Conservation (phyloP, 2,329 filamentous ascomycete species). For the Zymoseptoria ardabiliae region DNA sequence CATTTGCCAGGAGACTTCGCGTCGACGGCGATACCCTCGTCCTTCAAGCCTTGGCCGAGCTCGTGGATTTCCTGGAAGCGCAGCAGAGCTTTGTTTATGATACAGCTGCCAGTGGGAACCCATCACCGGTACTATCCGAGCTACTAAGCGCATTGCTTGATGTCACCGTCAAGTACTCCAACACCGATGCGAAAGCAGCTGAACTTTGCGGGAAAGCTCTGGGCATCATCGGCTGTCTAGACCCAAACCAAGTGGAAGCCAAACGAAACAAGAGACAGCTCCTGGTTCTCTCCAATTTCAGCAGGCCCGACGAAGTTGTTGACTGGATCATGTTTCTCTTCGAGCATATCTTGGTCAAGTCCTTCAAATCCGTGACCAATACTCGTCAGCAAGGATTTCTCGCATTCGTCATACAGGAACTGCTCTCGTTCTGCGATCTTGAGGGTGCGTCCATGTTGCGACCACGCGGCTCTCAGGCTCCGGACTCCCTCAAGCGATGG, state of each 20-base stretch:
- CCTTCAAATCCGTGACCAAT: constrained; percentile 85
- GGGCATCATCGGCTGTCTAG: constrained; percentile 82
- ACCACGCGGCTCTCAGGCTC: constrained; percentile 48
- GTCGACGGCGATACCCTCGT: constrained; percentile 86
- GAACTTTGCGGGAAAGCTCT: constrained; percentile 72
- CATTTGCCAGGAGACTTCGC: constrained; percentile 65
- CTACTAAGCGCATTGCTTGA: constrained; percentile 76
- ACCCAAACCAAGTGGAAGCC: constrained; percentile 80
- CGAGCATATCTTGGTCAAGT: constrained; percentile 79
- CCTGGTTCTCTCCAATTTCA: constrained; percentile 81
- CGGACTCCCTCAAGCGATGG: constrained; percentile 66
- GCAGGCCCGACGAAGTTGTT: constrained; percentile 65
- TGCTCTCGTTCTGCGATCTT: constrained; percentile 72
- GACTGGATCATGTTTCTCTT: constrained; percentile 82
- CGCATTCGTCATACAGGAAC: constrained; percentile 88
- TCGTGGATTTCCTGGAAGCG: constrained; percentile 62
- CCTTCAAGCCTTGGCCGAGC: constrained; percentile 69
- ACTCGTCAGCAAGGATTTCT: constrained; percentile 83
- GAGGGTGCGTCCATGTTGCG: constrained; percentile 48
- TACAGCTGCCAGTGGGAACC: constrained; percentile 74
- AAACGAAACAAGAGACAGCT: constrained; percentile 73
- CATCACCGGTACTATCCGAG: constrained; percentile 63
- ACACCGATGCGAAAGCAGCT: constrained; percentile 58
- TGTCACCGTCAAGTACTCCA: constrained; percentile 72
- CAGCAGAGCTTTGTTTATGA: constrained; percentile 75